Evolutionary conservation across 2,329 filamentous ascomycete genomes (phyloP).

Genomic region (Cladosporium halotolerans): DNA sequence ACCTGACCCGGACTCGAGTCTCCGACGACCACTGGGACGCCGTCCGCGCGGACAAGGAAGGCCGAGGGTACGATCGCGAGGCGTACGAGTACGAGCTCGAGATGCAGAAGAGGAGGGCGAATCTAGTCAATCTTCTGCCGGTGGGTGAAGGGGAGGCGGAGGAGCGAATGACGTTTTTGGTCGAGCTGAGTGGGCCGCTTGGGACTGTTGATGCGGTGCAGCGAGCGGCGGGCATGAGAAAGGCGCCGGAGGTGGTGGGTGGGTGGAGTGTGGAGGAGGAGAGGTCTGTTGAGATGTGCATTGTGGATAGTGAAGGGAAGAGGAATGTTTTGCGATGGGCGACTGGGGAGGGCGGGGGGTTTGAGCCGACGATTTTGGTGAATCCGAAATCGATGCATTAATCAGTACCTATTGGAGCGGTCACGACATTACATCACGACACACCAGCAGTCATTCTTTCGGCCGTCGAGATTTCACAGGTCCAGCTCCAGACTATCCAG

Average conservation of each 20-base stretch:
- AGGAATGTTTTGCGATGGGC: conserved; percentile 19
- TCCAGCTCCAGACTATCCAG: too few species aligned
- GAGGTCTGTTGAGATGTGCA: conserved; percentile 24
- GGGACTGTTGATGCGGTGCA: conserved; percentile 23
- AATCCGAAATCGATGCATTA: conserved; percentile 19
- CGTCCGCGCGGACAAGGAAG: conserved; percentile 27
- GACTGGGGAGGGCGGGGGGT: conserved; percentile 17
- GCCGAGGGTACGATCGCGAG: conserved; percentile 33
- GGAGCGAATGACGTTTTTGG: conserved; percentile 20
- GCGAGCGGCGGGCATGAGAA: conserved; percentile 25
- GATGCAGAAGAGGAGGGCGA: conserved; percentile 24
- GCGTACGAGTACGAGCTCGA: conserved; percentile 35
- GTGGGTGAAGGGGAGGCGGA: conserved; percentile 12
- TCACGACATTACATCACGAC: too few species aligned
- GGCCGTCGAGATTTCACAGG: too few species aligned
- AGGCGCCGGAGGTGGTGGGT: conserved; percentile 23
- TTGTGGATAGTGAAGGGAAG: conserved; percentile 25
- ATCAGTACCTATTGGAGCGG: too few species aligned
- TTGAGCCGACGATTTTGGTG: conserved; percentile 22
- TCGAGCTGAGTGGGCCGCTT: conserved; percentile 27
- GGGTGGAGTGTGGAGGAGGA: conserved; percentile 23
- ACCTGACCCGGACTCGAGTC: conserved; percentile 30
- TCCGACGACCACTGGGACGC: conserved; percentile 33
- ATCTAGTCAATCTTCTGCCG: conserved; percentile 18
- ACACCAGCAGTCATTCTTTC: too few species aligned